Percentiles rank a stretch among this genome's conserved stretches.
phyloP scores from a whole-genome alignment of 192 early-diverging fungal genomes.

The Spizellomyces sp. region DNA sequence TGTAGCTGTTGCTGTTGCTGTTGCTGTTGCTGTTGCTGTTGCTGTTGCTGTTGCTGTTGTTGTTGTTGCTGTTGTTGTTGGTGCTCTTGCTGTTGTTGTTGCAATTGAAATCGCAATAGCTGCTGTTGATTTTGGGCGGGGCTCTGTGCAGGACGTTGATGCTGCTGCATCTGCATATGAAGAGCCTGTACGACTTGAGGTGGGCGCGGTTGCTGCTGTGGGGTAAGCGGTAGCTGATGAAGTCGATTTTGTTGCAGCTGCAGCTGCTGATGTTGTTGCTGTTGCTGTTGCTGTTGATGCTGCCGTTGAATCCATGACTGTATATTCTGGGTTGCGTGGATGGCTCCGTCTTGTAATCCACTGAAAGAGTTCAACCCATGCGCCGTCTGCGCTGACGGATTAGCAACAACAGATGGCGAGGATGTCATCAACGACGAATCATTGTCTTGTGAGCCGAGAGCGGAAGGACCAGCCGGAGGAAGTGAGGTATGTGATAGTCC shows the following conservation, averaged over 20 bases:
- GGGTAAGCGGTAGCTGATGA: not conserved
- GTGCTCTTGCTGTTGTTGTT: slow-evolving; percentile 13
- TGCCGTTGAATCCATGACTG: slow-evolving; percentile 4
- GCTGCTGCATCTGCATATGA: not conserved
- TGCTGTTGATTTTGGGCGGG: not conserved
- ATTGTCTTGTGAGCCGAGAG: no score
- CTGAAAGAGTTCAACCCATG: no score
- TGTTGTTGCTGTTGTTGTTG: no score
- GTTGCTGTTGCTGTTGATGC: slow-evolving; percentile 15
- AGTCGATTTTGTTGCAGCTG: slow-evolving; percentile 17
- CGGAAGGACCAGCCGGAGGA: no score
- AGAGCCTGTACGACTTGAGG: not conserved
- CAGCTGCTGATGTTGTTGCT: slow-evolving; percentile 5
- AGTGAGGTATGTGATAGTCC: no score
- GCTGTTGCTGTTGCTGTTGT: not conserved
- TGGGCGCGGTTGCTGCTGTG: slow-evolving; percentile 7
- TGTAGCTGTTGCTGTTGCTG: no score
- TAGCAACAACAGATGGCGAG: no score
- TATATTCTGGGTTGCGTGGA: slow-evolving; percentile 1
- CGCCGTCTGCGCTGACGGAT: no score
- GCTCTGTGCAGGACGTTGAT: not conserved
- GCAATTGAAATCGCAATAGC: not conserved
- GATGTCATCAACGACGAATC: no score
- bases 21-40: not conserved
- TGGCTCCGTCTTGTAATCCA: no score